Evolutionary conservation across 2,329 filamentous ascomycete genomes (phyloP), one percentile per base, ranked within the genome.

Genomic region (Neocucurbitaria cava): DNA sequence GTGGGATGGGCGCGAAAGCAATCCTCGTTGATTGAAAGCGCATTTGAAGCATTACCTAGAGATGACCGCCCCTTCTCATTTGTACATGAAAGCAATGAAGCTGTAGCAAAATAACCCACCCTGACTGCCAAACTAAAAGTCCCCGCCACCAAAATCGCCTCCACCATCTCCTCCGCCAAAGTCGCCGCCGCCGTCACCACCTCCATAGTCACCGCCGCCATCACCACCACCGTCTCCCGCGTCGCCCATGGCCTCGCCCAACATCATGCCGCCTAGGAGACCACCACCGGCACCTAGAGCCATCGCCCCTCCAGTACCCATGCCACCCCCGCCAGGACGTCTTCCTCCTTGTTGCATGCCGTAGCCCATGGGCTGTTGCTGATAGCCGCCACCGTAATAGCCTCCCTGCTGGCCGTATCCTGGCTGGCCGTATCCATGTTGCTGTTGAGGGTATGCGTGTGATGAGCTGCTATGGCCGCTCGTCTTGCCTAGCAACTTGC

Each of bases 281-380:
- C 92, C 92, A 59, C 89, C 92, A 63, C 92, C 92, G 3, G 91
- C 75, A 78, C 92, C 92, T 39, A 96, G 79, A 20, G 90, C 90
- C 8, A 88, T 86, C 46, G 88, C 91, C 43, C 90, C 91, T 1
- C 83, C 85, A 55, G 85, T 82, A n/a, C 91, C 90, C 77, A 94
- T 80, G 2, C 83, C 83, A 26, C 79, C 78, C n/a, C n/a, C n/a
- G 21, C 77, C 61, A 48, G 61, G 61, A 21, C 61, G 54, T 11
- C 58, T 53, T 8, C 59, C 59, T 23, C 53, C 58, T 21, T 42
- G 47, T 26, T 41, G 49, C 58, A 61, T 64, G 9, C 56, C 76
- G 77, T 65, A 80, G 81, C 55, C 78, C 81, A 52, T 78, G 74
- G 48, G 48, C 39, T 71, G 77, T 18, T 74, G 73, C 30, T 77